Base-by-base conservation (phyloP, 2,329 filamentous ascomycete genomes). In the Exophiala dermatitidis region DNA sequence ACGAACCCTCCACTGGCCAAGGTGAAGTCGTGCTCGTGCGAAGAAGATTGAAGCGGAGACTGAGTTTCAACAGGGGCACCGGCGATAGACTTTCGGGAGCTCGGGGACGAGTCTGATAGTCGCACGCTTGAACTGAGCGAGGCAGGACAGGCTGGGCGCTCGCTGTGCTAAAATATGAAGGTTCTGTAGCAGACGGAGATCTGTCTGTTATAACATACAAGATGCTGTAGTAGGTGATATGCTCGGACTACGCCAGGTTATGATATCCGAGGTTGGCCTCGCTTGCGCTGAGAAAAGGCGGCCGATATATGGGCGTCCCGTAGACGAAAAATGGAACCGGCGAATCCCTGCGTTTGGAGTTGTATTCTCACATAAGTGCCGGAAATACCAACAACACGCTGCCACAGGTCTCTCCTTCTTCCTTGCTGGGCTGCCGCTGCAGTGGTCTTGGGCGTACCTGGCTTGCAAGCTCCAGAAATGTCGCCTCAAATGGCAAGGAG, bases 41-140 rank as follows among this genome's bases (percentile, higher is more conserved):
- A 33, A 45, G 42, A n/a, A 49, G 47, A 41, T 26, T 41, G 38
- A 28, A 41, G 38, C 38, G 37, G 36, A 26, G 47, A 49, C 34
- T 38, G 47, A 19, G 38, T 26, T 41, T 41, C 12, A 26, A 26
- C 38, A 41, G 38, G 38, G 38, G 12, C 38, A 41, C 36, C 19
- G 30, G 36, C 47, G 47, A 49, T 49, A 29, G 47, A 40, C 36
- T 49, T 49, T 30, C 47, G 47, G 47, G 34, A 49, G 47, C 29
- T 29, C 33, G 47, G 47, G 37, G 47, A 41, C n/a, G 42, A n/a
- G 36, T 34, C 30, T 40, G 26, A 40, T 42, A 49, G 47, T 49
- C 34, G 42, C 42, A 45, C n/a, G 29, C 29, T n/a, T 32, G 42
- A 19, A 19, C 19, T 19, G 19, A 19, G 19, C 19, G 19, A 29